Evolutionary conservation across 164 flowering plant species (phyloP).

Genomic region (Annona squamosa): DNA sequence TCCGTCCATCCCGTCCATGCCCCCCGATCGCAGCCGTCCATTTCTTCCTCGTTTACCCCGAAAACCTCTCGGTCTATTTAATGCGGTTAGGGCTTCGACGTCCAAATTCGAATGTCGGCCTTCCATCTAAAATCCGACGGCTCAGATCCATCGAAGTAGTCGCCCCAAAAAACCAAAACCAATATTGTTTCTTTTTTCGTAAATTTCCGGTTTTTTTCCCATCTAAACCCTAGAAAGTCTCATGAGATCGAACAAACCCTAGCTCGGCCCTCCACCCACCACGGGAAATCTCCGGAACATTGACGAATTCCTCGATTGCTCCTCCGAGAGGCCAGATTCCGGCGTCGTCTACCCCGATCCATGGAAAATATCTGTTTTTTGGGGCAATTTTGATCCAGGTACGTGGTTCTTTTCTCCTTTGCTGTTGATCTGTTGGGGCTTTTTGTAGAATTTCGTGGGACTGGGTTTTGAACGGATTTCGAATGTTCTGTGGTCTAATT

Average conservation of each 20-base stretch:
- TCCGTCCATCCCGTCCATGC: constrained; percentile 13
- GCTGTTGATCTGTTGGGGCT: constrained; percentile 9
- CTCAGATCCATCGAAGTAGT: neutral
- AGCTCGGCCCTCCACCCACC: constrained; percentile 29
- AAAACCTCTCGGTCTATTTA: constrained; percentile 14
- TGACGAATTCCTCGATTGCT: constrained; percentile 17
- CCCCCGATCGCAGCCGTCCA: constrained; percentile 14
- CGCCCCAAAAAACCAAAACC: neutral
- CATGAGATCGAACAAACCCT: constrained; percentile 50
- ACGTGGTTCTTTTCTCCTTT: constrained; percentile 11
- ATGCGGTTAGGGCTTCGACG: constrained; percentile 8
- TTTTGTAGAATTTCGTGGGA: neutral
- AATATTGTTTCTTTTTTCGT: constrained; percentile 12
- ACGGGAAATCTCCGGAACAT: constrained; percentile 13
- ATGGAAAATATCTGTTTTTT: constrained; percentile 1
- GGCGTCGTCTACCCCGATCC: neutral
- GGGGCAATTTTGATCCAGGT: constrained; percentile 30
- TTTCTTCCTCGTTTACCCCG: constrained; percentile 16
- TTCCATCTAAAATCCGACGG: constrained; percentile 20
- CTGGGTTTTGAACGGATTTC: constrained; percentile 13
- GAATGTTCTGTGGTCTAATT: constrained; percentile 8
- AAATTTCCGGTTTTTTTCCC: constrained; percentile 15
- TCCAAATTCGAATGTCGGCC: constrained; percentile 10
- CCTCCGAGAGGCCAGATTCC: neutral
- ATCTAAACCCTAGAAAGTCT: constrained; percentile 38